Percentiles rank a stretch among this genome's conserved stretches.
Evolutionary conservation across 148 eudicot genomes (phyloP).

Genomic region (Camellia japonica): DNA sequence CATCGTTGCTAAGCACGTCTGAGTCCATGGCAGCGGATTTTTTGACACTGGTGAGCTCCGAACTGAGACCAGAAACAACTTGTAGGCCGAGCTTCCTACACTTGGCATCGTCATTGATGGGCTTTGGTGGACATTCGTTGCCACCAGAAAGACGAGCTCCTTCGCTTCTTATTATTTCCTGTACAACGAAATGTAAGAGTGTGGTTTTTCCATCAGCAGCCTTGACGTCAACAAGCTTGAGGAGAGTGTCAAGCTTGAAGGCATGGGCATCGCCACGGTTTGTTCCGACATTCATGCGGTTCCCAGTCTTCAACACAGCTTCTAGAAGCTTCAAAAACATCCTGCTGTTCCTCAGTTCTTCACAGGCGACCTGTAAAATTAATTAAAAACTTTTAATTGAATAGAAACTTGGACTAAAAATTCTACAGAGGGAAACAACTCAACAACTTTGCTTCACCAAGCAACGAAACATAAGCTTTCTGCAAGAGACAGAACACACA

Average conservation of each 20-base stretch:
- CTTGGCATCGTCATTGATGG: slow-evolving; percentile 10
- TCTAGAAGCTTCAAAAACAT: slow-evolving; percentile 34
- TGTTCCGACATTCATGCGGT: slow-evolving; percentile 37
- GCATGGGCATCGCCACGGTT: slow-evolving; percentile 37
- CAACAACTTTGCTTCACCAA: too few relatives aligned
- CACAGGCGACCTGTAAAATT: slow-evolving; percentile 28
- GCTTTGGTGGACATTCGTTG: slow-evolving; percentile 24
- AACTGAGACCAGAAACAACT: slow-evolving; percentile 21
- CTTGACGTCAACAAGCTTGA: slow-evolving; percentile 34
- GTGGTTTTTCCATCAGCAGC: slow-evolving; percentile 37
- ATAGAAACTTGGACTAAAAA: too few relatives aligned
- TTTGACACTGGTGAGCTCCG: slow-evolving; percentile 68
- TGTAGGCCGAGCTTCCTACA: slow-evolving; percentile 23
- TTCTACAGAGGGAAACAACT: too few relatives aligned
- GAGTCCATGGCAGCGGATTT: slow-evolving; percentile 76
- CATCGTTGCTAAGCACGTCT: slow-evolving; percentile 36
- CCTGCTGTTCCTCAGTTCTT: slow-evolving; percentile 32
- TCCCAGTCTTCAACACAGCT: slow-evolving; percentile 38
- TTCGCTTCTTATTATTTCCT: slow-evolving; percentile 32
- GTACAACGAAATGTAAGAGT: slow-evolving; percentile 34
- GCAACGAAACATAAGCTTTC: too few relatives aligned
- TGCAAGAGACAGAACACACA: too few relatives aligned
- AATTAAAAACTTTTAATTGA: too few relatives aligned
- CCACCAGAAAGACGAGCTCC: slow-evolving; percentile 28
- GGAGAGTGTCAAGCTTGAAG: slow-evolving; percentile 38